These are phyloP conservation scores for Pseudoscleropodium purum DNA, from an alignment of 225 moss, liverwort and hornwort genomes.

Conservation along the genomic window DNA sequence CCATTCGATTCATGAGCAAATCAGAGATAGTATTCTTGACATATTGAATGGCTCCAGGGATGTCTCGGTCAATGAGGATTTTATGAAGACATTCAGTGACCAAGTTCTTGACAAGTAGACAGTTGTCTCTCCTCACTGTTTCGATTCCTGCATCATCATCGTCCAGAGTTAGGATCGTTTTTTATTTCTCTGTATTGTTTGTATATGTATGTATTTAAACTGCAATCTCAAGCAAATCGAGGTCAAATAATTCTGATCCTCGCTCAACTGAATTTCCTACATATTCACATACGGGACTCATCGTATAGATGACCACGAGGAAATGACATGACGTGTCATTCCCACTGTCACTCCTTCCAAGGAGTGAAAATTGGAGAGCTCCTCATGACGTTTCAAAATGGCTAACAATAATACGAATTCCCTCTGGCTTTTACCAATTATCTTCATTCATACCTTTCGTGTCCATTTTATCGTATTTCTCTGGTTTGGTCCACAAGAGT, in stretches of 20 bases:
- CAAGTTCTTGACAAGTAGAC: conserved; percentile 94
- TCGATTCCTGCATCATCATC: conserved; percentile 65
- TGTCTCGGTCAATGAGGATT: conserved; percentile 89
- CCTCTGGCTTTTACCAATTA: not conserved
- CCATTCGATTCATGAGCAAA: conserved; percentile 97
- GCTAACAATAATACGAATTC: not conserved
- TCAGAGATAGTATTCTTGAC: conserved; percentile 94
- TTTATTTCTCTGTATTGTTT: not conserved
- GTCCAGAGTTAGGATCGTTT: not conserved
- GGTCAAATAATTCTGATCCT: not conserved
- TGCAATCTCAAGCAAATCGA: not conserved
- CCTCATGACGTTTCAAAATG: not conserved
- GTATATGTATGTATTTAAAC: not conserved
- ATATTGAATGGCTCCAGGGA: conserved; percentile 85
- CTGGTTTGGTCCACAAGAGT: conserved; percentile 92
- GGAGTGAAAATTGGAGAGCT: not conserved
- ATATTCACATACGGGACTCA: not conserved
- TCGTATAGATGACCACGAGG: not conserved
- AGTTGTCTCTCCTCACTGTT: conserved; percentile 96
- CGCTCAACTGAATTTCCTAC: not conserved
- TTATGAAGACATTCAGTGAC: conserved; percentile 93
- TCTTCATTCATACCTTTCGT: conserved; percentile 65
- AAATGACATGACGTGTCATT: not conserved
- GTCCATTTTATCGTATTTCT: conserved; percentile 97
- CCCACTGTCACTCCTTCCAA: not conserved